These are phyloP conservation scores for Huntiella abstrusa DNA, from an alignment of 2,329 filamentous ascomycete genomes.

Conservation along the genomic window DNA sequence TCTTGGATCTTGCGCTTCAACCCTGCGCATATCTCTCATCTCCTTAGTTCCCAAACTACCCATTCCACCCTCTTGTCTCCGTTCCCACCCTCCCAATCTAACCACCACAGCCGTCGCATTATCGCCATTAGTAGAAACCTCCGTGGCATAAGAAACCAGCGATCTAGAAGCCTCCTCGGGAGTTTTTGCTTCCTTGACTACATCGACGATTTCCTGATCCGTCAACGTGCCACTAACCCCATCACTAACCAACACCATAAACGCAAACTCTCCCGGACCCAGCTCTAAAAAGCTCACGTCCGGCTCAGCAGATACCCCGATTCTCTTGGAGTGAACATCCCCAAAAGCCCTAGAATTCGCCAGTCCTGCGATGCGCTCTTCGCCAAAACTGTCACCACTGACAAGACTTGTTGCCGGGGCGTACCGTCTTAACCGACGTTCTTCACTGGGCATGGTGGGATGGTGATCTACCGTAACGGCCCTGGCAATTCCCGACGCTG, in stretches of 20 bases:
- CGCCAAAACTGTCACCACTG: conserved; percentile 79
- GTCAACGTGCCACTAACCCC: conserved; percentile 70
- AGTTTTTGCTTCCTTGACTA: conserved; percentile 82
- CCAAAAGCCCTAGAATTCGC: conserved; percentile 92
- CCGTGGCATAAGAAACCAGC: conserved; percentile 74
- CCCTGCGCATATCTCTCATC: conserved; percentile 62
- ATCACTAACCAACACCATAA: conserved; percentile 75
- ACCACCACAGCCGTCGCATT: conserved; percentile 53
- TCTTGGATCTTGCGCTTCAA: conserved; percentile 67
- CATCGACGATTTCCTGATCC: conserved; percentile 91
- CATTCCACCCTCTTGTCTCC: conserved; percentile 63
- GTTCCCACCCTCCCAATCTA: conserved; percentile 49
- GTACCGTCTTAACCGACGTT: conserved; percentile 65
- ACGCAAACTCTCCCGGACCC: conserved; percentile 67
- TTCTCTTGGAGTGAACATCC: conserved; percentile 76
- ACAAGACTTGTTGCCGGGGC: conserved; percentile 59
- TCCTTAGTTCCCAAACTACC: conserved; percentile 87
- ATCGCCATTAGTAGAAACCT: conserved; percentile 51
- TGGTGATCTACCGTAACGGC: conserved; percentile 85
- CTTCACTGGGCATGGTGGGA: conserved; percentile 70
- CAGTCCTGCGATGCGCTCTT: conserved; percentile 82
- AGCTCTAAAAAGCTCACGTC: conserved; percentile 69
- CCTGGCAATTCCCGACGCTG: conserved; percentile 57
- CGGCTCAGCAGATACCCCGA: conserved; percentile 86
- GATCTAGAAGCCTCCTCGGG: conserved; percentile 67